phyloP scores from a whole-genome alignment of 2,329 filamentous ascomycete species.

The Microdochium paspali region DNA sequence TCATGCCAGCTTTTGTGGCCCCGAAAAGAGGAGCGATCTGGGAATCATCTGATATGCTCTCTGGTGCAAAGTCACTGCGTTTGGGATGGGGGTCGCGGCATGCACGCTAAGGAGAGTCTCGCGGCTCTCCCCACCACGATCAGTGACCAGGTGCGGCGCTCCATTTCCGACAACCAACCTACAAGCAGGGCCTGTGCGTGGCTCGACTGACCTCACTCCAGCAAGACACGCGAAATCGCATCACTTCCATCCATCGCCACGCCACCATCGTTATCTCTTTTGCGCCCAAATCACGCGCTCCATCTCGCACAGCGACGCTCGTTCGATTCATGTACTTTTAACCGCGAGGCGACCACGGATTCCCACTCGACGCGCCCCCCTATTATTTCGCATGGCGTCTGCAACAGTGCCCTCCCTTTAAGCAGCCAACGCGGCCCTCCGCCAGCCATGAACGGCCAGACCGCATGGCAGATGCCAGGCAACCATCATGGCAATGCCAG shows the following conservation, averaged over 20 bases:
- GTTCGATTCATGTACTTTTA: constrained; percentile 41
- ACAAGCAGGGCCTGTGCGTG: no score
- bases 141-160: background rate
- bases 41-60: background rate
- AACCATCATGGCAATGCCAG: constrained; percentile 35
- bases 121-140: background rate
- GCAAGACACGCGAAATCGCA: constrained; percentile 39
- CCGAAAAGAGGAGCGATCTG: background rate
- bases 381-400: constrained; percentile 45
- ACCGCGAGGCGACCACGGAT: constrained; percentile 32
- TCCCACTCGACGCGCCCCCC: constrained; percentile 41
- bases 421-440: constrained; percentile 40
- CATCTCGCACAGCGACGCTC: constrained; percentile 46
- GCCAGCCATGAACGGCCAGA: constrained; percentile 59
- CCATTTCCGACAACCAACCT: background rate
- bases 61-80: background rate
- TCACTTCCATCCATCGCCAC: constrained; percentile 41
- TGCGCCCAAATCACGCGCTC: constrained; percentile 25
- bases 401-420: constrained; percentile 35
- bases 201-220: constrained; percentile 41
- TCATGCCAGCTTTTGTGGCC: background rate
- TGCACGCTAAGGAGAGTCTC: background rate
- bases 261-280: constrained; percentile 30
- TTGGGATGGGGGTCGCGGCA: background rate
- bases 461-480: constrained; percentile 53